These are phyloP conservation scores for Fusarium gaditjirri DNA, from an alignment of 2,329 filamentous ascomycete genomes.

Conservation along the genomic window DNA sequence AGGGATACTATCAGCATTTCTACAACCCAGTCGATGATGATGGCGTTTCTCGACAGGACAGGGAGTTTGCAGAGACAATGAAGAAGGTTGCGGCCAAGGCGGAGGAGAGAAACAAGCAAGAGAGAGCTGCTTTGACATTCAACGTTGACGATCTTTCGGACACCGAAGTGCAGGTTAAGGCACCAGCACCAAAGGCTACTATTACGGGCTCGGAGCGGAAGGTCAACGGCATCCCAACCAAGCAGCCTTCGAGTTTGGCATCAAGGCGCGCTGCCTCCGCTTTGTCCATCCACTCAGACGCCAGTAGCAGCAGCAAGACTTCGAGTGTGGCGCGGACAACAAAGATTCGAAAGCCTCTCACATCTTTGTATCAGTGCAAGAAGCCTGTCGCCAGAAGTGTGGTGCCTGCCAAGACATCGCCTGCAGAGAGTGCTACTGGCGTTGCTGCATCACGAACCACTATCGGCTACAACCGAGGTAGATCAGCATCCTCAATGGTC, in stretches of 20 bases:
- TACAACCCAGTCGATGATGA: slow-evolving; percentile 74
- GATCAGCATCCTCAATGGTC: slow-evolving; percentile 63
- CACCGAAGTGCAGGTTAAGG: slow-evolving; percentile 50
- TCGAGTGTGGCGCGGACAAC: slow-evolving; percentile 16
- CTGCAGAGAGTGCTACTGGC: slow-evolving; percentile 69
- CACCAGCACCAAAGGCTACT: slow-evolving; percentile 1
- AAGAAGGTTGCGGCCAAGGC: slow-evolving; percentile 64
- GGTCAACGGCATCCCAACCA: slow-evolving; percentile 19
- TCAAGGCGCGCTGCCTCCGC: slow-evolving; percentile 66
- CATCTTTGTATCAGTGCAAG: slow-evolving; percentile 46
- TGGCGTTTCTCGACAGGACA: slow-evolving; percentile 71
- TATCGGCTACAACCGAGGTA: slow-evolving; percentile 85
- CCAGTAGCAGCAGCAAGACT: slow-evolving; percentile 25
- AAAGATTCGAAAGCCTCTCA: slow-evolving; percentile 44
- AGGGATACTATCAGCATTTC: slow-evolving; percentile 70
- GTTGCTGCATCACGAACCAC: slow-evolving; percentile 80
- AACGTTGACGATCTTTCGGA: slow-evolving; percentile 59
- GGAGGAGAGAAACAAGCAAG: slow-evolving; percentile 74
- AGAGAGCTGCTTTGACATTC: slow-evolving; percentile 72
- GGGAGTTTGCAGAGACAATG: slow-evolving; percentile 66
- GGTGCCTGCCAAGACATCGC: slow-evolving; percentile 57
- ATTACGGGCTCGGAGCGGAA: background rate
- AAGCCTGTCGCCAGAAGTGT: slow-evolving; percentile 51
- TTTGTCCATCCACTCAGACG: slow-evolving; percentile 55
- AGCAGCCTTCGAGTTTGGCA: slow-evolving; percentile 45